A percentile compares a stretch with the other conserved stretches of the same genome.
These are phyloP conservation scores for Phlegmacium glaucopus DNA, from an alignment of 768 basidiomycete species.

Conservation along the genomic window DNA sequence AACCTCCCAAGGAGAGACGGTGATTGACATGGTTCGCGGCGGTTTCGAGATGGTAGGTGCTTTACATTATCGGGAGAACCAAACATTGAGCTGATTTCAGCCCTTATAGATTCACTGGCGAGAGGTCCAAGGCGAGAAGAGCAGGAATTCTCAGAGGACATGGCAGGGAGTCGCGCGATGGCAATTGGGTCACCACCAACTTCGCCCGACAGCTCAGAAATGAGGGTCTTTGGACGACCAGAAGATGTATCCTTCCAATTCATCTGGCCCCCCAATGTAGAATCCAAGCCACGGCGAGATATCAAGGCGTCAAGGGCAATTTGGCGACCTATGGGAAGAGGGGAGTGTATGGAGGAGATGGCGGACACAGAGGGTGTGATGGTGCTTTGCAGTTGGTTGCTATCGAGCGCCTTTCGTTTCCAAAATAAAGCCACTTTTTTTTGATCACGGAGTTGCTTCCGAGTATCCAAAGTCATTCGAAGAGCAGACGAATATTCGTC, in stretches of 20 bases:
- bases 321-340: conserved; percentile 31
- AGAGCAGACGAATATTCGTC: conserved; percentile 50
- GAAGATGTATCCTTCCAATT: background rate
- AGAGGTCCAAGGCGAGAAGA: conserved; percentile 20
- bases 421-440: conserved; percentile 44
- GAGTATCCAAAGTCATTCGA: conserved; percentile 39
- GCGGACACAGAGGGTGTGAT: conserved; percentile 39
- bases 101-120: conserved; percentile 23
- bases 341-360: conserved; percentile 34
- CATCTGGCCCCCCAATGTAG: conserved; percentile 1
- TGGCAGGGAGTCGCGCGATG: no score
- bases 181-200: no score
- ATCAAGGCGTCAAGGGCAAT: conserved; percentile 39
- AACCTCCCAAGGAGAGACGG: background rate
- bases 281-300: conserved; percentile 11
- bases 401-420: conserved; percentile 41
- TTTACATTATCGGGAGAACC: conserved; percentile 13
- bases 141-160: conserved; percentile 5
- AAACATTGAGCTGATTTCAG: conserved; percentile 18
- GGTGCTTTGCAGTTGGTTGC: conserved; percentile 13
- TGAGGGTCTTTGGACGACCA: background rate
- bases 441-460: conserved; percentile 39
- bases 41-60: conserved; percentile 5
- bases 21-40: background rate
- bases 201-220: no score